Conservation (phyloP, 176 grass and related monocot species). For the Elymus sibiricus region DNA sequence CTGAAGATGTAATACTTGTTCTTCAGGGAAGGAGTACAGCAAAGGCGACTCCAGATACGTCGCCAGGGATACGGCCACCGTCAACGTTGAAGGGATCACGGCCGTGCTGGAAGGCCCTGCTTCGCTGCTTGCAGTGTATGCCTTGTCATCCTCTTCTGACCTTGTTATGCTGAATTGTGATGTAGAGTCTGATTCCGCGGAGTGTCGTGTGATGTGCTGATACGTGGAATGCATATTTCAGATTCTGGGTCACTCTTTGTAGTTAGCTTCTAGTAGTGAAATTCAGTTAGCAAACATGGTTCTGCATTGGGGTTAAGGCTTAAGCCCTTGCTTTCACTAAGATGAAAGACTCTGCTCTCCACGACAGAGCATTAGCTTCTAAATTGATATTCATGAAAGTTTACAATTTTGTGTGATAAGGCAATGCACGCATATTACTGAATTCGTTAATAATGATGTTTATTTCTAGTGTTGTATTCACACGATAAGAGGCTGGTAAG, state of each 20-base stretch:
- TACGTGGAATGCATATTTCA: background rate
- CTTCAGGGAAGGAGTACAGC: conserved; percentile 88
- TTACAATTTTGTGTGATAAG: background rate
- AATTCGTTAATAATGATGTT: background rate
- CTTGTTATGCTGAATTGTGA: background rate
- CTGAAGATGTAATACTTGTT: background rate
- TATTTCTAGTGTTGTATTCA: background rate
- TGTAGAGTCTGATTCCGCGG: too few relatives aligned
- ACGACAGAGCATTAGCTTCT: background rate
- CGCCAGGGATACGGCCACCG: conserved; percentile 62
- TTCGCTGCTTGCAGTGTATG: conserved; percentile 74
- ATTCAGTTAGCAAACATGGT: background rate
- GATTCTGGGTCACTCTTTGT: background rate
- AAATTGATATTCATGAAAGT: background rate
- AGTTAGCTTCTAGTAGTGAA: background rate
- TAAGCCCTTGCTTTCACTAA: background rate
- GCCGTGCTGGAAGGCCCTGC: conserved; percentile 83
- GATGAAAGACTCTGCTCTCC: background rate
- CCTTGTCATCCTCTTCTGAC: background rate
- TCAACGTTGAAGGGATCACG: conserved; percentile 77
- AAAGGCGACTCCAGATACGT: conserved; percentile 94
- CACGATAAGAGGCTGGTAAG: background rate
- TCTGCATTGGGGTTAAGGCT: background rate
- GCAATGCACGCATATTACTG: background rate
- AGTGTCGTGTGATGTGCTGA: too few relatives aligned